Conservation (phyloP, 2,329 filamentous ascomycete species). For the Sodiomyces alkalinus region DNA sequence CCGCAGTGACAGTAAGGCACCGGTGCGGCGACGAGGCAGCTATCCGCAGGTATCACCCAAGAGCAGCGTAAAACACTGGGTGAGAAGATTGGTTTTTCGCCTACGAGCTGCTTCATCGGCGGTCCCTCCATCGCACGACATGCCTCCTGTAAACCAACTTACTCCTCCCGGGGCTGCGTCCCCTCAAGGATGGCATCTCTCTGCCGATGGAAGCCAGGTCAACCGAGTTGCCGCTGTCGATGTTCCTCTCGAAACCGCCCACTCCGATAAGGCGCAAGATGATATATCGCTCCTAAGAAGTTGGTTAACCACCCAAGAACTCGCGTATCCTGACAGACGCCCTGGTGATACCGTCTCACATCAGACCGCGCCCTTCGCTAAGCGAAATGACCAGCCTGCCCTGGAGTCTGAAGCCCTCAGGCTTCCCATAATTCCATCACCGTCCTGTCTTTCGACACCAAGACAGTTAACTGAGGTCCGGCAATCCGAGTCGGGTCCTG, state of each 20-base stretch:
- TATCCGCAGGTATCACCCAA: slow-evolving; percentile 3
- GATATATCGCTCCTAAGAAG: slow-evolving; percentile 2
- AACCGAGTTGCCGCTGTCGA: background rate
- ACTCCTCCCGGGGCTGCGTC: slow-evolving; percentile 6
- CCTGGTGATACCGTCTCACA: no score
- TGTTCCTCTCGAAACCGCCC: background rate
- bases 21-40: slow-evolving; percentile 3
- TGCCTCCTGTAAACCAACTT: slow-evolving; percentile 1
- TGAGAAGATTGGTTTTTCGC: slow-evolving; percentile 4
- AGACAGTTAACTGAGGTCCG: no score
- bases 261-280: slow-evolving; percentile 4
- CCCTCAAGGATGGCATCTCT: slow-evolving; percentile 9
- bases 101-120: slow-evolving; percentile 7
- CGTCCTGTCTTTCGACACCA: no score
- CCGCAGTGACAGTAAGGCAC: background rate
- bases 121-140: slow-evolving; percentile 5
- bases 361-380: no score
- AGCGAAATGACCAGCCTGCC: no score
- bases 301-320: slow-evolving; percentile 6
- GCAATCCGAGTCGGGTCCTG: no score
- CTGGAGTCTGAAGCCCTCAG: no score
- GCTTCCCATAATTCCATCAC: no score
- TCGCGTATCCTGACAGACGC: slow-evolving; percentile 2
- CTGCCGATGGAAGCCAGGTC: slow-evolving; percentile 1
- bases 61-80: no score